Percentiles rank a stretch among this genome's conserved stretches.
phyloP scores from a whole-genome alignment of 257 asterid species.

The Apocynum venetum region DNA sequence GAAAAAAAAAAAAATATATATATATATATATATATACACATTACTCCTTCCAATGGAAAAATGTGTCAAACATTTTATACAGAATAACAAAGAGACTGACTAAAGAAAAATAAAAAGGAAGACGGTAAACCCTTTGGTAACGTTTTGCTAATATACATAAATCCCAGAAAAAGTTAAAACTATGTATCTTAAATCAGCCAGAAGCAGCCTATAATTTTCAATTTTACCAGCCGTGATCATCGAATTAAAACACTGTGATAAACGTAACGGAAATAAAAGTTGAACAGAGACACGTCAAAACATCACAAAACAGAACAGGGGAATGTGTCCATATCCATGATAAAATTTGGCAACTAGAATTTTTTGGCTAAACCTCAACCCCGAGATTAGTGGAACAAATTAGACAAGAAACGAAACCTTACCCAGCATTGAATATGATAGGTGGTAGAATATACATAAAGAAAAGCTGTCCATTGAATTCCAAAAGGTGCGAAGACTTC shows the following conservation, averaged over 20 bases:
- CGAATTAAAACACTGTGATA: background rate
- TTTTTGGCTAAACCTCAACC: background rate
- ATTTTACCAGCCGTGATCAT: background rate
- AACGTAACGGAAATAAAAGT: background rate
- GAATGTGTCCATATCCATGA: background rate
- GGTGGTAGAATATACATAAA: constrained; percentile 82
- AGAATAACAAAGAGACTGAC: background rate
- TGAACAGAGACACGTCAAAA: background rate
- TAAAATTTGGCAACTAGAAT: background rate
- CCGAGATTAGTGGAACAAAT: background rate
- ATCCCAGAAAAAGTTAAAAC: background rate
- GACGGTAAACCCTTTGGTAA: background rate
- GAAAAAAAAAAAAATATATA: background rate
- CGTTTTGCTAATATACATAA: background rate
- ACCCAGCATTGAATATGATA: constrained; percentile 86
- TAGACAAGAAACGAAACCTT: constrained; percentile 10
- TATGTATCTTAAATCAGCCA: background rate
- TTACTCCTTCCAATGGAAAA: background rate
- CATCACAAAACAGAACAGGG: background rate
- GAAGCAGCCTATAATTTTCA: background rate
- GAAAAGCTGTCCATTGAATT: constrained; percentile 65
- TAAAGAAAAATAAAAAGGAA: background rate
- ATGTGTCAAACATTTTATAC: background rate
- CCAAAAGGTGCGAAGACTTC: constrained; percentile 50
- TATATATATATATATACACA: background rate